These are phyloP conservation scores for Platanthera zijinensis DNA, from an alignment of 106 monocot genomes.

Conservation along the genomic window DNA sequence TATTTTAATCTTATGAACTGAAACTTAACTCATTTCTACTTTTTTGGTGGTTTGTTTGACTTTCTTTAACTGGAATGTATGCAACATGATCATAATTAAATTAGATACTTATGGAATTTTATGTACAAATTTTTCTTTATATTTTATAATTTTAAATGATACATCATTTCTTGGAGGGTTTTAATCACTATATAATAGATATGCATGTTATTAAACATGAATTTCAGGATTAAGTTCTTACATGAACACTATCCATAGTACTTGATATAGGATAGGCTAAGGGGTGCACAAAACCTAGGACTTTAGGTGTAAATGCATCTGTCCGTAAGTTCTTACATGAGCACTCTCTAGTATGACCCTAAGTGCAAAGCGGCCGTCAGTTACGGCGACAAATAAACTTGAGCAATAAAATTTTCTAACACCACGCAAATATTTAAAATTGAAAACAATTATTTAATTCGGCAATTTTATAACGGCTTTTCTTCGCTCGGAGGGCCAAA, in stretches of 20 bases:
- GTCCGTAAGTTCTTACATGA: background rate
- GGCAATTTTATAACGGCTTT: too few species aligned
- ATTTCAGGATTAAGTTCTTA: background rate
- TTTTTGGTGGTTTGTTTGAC: background rate
- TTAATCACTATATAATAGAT: background rate
- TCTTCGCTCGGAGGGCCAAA: too few species aligned
- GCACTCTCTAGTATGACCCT: too few species aligned
- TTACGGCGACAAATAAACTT: too few species aligned
- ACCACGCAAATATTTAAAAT: too few species aligned
- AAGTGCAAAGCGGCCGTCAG: too few species aligned
- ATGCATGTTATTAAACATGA: background rate
- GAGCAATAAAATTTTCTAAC: too few species aligned
- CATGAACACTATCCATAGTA: background rate
- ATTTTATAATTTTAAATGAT: background rate
- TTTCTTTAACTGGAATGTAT: background rate
- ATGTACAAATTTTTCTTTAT: background rate
- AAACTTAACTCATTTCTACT: background rate
- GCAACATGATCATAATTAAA: background rate
- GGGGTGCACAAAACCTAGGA: too few species aligned
- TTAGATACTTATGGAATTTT: background rate
- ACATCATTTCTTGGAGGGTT: background rate
- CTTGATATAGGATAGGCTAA: too few species aligned
- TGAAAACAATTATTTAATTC: too few species aligned
- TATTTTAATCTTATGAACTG: background rate
- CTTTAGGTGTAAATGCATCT: too few species aligned